Base-by-base conservation (phyloP, 805 yeast genomes). In the Groenewaldozyma salmanticensis region DNA sequence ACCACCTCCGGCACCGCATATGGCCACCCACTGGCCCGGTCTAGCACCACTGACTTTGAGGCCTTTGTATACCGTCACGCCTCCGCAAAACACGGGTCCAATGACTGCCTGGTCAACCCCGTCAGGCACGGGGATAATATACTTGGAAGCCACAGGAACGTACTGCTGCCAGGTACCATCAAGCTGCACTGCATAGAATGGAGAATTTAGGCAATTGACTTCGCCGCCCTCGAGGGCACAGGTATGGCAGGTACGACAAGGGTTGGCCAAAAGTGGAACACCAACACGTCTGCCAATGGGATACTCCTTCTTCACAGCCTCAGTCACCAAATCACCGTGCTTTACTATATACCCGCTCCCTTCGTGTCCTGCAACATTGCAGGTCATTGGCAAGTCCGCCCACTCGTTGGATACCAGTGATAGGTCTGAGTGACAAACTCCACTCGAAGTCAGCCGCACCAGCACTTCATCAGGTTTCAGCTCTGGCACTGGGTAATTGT, bases 111-210 rank as follows among this genome's bases (percentile, higher is more conserved):
- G 22, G 20, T 47, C 50, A 24, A 66, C 51, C 37, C 65, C 65
- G 37, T 52, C 49, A 6, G 73, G 72, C 36, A 68, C 59, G 36
- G 56, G 53, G 18, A 70, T 67, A 9, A 70, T 68, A 38, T 65
- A 70, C 33, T 59, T 55, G 6, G 68, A 66, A 46, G 66, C 67
- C n/a, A 69, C 70, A 27, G 69, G 64, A 24, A 70, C 68, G 49
- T 66, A 69, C 50, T 70, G 68, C 51, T 67, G 71, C 63, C 66
- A 69, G 11, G 70, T 61, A 27, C 74, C 74, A 45, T 70, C 82
- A 58, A 78, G 82, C 40, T 84, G 77, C 71, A 75, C 78, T 60
- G 88, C 88, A 29, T 85, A 67, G 55, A 80, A 69, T 54, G 76
- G 83, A 38, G 85, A 84, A 9, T 73, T 56, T 36, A 75, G 68